These are phyloP conservation scores for Pleurotus citrinopileatus DNA, from an alignment of 768 basidiomycete genomes.

Conservation along the genomic window DNA sequence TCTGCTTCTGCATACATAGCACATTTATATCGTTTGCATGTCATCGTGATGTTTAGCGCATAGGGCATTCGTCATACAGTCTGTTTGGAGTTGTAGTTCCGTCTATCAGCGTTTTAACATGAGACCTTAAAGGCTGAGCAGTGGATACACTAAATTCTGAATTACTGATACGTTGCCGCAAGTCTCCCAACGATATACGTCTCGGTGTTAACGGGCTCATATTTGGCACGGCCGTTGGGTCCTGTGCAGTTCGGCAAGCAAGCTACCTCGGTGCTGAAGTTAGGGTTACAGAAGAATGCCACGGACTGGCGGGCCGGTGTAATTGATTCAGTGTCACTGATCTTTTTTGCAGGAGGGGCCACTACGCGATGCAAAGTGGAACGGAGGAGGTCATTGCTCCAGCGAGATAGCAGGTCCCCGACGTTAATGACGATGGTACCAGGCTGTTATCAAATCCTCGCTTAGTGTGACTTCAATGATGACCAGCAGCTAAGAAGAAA, in stretches of 20 bases:
- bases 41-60: neutral
- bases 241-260: constrained; percentile 62
- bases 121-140: too few species aligned
- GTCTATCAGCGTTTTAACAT: too few species aligned
- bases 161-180: constrained; percentile 47
- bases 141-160: too few species aligned
- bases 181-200: constrained; percentile 76
- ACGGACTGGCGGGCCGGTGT: constrained; percentile 74
- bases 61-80: neutral
- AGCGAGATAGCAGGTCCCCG: constrained; percentile 76
- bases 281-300: constrained; percentile 87
- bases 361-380: constrained; percentile 86
- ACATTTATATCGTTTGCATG: constrained; percentile 4
- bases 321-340: constrained; percentile 47
- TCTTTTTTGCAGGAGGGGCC: constrained; percentile 53
- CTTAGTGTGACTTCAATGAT: neutral
- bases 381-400: constrained; percentile 78
- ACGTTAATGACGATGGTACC: constrained; percentile 83
- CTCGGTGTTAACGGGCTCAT: constrained; percentile 68
- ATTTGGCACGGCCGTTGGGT: constrained; percentile 49
- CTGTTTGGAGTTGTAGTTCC: too few species aligned
- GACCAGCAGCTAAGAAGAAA: constrained; percentile 5
- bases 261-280: constrained; percentile 61
- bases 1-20: neutral
- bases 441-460: constrained; percentile 52